phyloP scores from a whole-genome alignment of 352 stramenopile genomes.

The Globisporangium parvum region DNA sequence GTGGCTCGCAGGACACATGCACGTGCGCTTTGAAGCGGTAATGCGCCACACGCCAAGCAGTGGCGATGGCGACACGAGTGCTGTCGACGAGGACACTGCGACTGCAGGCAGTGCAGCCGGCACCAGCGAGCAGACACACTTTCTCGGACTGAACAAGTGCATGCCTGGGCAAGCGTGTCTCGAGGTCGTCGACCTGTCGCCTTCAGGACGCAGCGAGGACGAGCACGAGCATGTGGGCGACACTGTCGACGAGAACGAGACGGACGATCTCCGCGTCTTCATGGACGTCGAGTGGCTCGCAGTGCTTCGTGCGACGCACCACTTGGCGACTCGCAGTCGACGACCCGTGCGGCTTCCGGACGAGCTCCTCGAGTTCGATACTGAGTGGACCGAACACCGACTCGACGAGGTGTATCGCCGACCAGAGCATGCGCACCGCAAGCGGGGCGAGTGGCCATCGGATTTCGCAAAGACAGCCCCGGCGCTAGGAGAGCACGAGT shows the following conservation, averaged over 20 bases:
- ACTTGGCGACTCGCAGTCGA: constrained; percentile 26
- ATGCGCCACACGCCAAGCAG: constrained; percentile 40
- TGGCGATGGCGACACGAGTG: neutral
- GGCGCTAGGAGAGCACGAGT: constrained; percentile 7
- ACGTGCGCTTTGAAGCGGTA: constrained; percentile 90
- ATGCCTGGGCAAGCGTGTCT: constrained; percentile 78
- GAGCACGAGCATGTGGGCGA: neutral
- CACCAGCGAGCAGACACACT: constrained; percentile 51
- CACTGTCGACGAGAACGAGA: too few species aligned
- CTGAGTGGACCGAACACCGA: constrained; percentile 27
- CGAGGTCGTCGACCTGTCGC: constrained; percentile 63
- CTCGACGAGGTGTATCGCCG: constrained; percentile 2
- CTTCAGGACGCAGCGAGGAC: constrained; percentile 4
- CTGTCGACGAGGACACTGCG: too few species aligned
- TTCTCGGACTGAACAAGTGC: constrained; percentile 94
- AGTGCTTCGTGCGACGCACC: constrained; percentile 72
- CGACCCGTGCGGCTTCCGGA: constrained; percentile 20
- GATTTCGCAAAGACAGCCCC: constrained; percentile 27
- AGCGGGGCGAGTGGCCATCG: constrained; percentile 13
- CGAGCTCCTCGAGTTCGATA: constrained; percentile 28
- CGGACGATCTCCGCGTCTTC: constrained; percentile 26
- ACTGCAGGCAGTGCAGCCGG: neutral
- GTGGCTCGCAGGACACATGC: constrained; percentile 95
- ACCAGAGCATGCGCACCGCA: constrained; percentile 1
- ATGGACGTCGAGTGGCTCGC: constrained; percentile 87